Base-by-base conservation (phyloP, 2,329 filamentous ascomycete genomes). In the Aspergillus texensis region DNA sequence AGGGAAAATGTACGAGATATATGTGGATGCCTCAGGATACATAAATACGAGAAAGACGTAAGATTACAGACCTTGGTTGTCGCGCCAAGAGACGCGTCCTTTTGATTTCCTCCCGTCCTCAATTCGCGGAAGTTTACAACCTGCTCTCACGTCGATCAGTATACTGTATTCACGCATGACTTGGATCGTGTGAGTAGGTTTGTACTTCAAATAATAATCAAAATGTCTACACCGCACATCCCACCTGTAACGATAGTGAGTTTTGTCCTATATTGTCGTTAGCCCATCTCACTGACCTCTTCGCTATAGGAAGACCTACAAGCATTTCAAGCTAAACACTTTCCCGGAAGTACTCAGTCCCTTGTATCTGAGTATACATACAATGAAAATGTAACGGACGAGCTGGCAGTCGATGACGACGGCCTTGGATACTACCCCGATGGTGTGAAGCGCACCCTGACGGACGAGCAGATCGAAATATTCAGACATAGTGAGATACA, bases 401-500 rank as follows among this genome's bases (percentile, higher is more conserved):
- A 72, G 64, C 72, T 32, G 1, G 50, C 68, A 12, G 63, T 69
- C 21, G 68, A 78, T 6, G 72, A 78, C 21, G 90, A 92, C 72
- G 87, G 81, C 1, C 82, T 97, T 19, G 94, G 93, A 21, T 94
- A 92, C 77, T 98, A 98, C 70, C 79, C 86, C 1, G 94, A 98
- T 73, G 94, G 94, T 3, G 87, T 89, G 65, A 95, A 95, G 75
- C 90, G 94, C 46, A 97, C 93, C 21, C 83, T 98, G 71, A 97
- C 94, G 11, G 92, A 97, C 72, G 91, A 93, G 70, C 92, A 97
- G 80, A 92, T 97, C 69, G 87, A 88, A 59, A 94, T 97, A 65
- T 97, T 97, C 75, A 86, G 94, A 65, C 92, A 96, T 74, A 94
- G 91, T 2, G 94, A 98, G 77, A 85, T 96, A 26, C 89, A 95